These are phyloP conservation scores for Pistacia integerrima DNA, from an alignment of 345 rosid genomes.

Conservation along the genomic window DNA sequence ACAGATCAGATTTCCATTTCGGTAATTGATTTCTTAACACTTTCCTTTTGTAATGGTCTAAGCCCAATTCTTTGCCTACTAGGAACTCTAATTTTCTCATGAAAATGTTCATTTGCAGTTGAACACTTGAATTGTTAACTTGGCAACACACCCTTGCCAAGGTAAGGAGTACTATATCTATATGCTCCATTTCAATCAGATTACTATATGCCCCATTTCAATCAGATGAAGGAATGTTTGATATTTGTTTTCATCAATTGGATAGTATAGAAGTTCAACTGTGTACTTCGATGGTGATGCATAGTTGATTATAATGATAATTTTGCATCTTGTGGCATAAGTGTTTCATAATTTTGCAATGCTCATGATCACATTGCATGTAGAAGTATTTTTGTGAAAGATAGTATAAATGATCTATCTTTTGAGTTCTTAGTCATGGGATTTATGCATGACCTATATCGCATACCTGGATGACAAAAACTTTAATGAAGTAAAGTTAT, in stretches of 20 bases:
- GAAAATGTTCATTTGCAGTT: not conserved
- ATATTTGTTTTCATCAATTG: not conserved
- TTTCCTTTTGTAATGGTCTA: no score
- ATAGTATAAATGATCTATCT: no score
- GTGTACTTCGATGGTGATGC: not conserved
- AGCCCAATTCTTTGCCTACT: no score
- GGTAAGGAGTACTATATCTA: not conserved
- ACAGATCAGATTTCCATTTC: no score
- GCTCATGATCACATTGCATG: not conserved
- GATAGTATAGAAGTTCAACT: not conserved
- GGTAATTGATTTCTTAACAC: no score
- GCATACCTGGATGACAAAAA: no score
- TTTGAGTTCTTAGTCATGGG: no score
- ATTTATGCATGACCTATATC: no score
- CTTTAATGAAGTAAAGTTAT: no score
- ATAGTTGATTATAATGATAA: not conserved
- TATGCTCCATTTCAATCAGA: no score
- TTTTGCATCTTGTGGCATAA: not conserved
- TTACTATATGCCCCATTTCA: not conserved
- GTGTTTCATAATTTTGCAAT: not conserved
- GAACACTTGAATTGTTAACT: not conserved
- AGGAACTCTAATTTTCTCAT: not conserved
- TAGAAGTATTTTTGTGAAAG: no score
- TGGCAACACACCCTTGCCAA: not conserved
- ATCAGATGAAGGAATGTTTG: not conserved